These are phyloP conservation scores for Nissolia schottii DNA, from an alignment of 306 rosid genomes.

Conservation along the genomic window DNA sequence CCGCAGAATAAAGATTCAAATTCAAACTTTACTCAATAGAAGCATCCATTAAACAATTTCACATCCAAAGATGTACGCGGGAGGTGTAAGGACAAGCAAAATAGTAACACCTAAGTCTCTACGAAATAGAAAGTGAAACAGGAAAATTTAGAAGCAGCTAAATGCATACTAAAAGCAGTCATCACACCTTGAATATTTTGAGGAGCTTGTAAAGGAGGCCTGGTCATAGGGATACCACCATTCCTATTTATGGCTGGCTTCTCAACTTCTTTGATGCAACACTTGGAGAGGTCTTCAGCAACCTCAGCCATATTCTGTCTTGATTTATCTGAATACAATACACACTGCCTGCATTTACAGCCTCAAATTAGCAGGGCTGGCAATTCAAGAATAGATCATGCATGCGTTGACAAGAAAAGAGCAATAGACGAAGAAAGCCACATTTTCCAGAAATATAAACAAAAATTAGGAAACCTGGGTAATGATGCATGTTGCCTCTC, in stretches of 20 bases:
- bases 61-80: not conserved
- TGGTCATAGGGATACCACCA: slow-evolving; percentile 46
- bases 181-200: slow-evolving; percentile 61
- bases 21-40: not conserved
- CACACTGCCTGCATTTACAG: slow-evolving; percentile 54
- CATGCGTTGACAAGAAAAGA: not conserved
- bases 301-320: slow-evolving; percentile 49
- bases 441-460: not conserved
- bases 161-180: not conserved
- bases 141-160: not conserved
- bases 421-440: not conserved
- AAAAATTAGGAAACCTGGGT: slow-evolving; percentile 51
- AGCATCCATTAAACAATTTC: not conserved
- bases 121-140: not conserved
- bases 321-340: slow-evolving; percentile 58
- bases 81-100: no score
- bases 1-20: not conserved
- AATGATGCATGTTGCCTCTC: slow-evolving; percentile 91
- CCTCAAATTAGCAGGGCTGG: slow-evolving; percentile 15
- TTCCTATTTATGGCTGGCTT: slow-evolving; percentile 55
- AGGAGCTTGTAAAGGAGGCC: slow-evolving; percentile 68
- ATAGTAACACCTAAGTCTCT: no score
- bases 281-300: slow-evolving; percentile 61
- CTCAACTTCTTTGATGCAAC: slow-evolving; percentile 59
- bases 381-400: slow-evolving; percentile 8